Conservation (phyloP, 768 basidiomycete species). For the Pleurotus pulmonarius region DNA sequence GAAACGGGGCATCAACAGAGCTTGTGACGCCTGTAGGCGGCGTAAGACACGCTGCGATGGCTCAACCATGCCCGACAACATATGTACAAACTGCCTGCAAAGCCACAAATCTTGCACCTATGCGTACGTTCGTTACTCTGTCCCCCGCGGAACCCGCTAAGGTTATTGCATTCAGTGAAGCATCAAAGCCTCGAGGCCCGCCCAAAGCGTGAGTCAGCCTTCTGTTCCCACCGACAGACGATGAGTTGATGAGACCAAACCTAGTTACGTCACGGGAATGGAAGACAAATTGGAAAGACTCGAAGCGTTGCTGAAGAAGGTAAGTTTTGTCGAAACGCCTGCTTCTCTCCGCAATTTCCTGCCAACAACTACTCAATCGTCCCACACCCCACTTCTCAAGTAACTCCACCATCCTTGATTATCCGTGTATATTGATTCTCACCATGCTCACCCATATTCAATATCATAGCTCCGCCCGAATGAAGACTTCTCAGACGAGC, state of each 20-base stretch:
- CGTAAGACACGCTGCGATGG: slow-evolving; percentile 63
- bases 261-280: slow-evolving; percentile 53
- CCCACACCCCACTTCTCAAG: slow-evolving; percentile 1
- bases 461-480: slow-evolving; percentile 54
- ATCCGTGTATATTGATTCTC: background rate
- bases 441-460: background rate
- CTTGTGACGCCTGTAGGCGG: slow-evolving; percentile 57
- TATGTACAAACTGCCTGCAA: slow-evolving; percentile 57
- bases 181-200: slow-evolving; percentile 61
- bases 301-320: slow-evolving; percentile 51
- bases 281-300: slow-evolving; percentile 58
- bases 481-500: slow-evolving; percentile 54
- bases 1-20: slow-evolving; percentile 48
- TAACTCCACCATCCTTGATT: background rate
- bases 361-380: background rate
- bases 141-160: background rate
- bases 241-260: background rate
- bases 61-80: slow-evolving; percentile 41
- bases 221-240: background rate
- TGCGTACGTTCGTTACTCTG: slow-evolving; percentile 34
- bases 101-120: slow-evolving; percentile 55
- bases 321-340: slow-evolving; percentile 21
- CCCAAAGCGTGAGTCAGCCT: slow-evolving; percentile 55
- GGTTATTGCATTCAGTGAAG: slow-evolving; percentile 36
- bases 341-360: background rate